Conservation (phyloP, 345 rosid species). For the Kernera saxatilis region DNA sequence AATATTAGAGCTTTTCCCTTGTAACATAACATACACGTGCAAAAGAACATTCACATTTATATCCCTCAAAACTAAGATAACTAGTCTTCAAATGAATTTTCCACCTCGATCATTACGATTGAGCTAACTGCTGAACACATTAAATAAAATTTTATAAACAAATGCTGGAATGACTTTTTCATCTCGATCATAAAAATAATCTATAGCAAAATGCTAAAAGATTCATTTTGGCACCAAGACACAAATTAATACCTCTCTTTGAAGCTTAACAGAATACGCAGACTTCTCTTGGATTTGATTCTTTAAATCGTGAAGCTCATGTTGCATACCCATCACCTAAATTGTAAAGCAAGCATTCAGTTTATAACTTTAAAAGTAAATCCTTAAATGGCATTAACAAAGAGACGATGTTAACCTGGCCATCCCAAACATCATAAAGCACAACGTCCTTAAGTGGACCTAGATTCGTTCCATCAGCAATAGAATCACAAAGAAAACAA, state of each 20-base stretch:
- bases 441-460: too few species aligned
- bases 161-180: neutral
- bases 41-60: neutral
- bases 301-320: conserved; percentile 72
- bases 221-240: too few species aligned
- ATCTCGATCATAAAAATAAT: too few species aligned
- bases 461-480: too few species aligned
- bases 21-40: too few species aligned
- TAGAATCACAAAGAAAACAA: too few species aligned
- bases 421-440: too few species aligned
- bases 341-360: neutral
- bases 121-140: neutral
- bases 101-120: neutral
- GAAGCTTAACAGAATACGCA: conserved; percentile 64
- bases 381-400: too few species aligned
- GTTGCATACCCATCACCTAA: conserved; percentile 90
- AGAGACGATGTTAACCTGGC: too few species aligned
- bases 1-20: too few species aligned
- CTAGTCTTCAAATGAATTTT: neutral
- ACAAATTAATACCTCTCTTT: conserved; percentile 56
- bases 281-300: conserved; percentile 82
- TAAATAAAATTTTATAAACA: neutral
- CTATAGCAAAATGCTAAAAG: neutral
- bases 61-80: too few species aligned
- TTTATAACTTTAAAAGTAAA: neutral